Evolutionary conservation across 352 stramenopile species (phyloP).

Genomic region (Discostella stelligera): DNA sequence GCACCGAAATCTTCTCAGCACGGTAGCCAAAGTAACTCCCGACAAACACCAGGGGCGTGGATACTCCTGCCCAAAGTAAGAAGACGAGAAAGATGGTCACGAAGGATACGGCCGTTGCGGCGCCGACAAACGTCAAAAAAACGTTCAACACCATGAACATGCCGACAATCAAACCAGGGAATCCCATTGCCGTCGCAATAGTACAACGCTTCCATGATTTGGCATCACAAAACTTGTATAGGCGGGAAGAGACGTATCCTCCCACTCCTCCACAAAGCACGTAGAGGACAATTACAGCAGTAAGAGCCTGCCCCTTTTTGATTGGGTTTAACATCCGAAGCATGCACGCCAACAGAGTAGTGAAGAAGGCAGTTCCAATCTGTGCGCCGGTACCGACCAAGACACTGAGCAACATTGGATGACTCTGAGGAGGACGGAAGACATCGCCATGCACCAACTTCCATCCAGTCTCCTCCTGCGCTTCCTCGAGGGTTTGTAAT

Average conservation of each 20-base stretch:
- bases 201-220: conserved; percentile 97
- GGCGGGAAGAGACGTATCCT: conserved; percentile 92
- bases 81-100: conserved; percentile 95
- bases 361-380: conserved; percentile 92
- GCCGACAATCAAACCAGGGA: conserved; percentile 90
- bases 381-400: conserved; percentile 94
- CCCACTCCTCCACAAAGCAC: conserved; percentile 96
- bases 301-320: conserved; percentile 95
- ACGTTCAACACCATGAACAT: conserved; percentile 97
- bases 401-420: conserved; percentile 93
- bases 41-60: conserved; percentile 96
- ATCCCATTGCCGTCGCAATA: conserved; percentile 91
- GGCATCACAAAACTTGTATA: conserved; percentile 97
- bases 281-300: conserved; percentile 95
- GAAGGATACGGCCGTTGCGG: conserved; percentile 90
- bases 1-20: conserved; percentile 77
- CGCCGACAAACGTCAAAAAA: conserved; percentile 83
- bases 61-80: conserved; percentile 97
- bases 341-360: conserved; percentile 93
- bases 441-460: conserved; percentile 86
- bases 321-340: conserved; percentile 94
- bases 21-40: conserved; percentile 95
- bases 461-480: conserved; percentile 77
- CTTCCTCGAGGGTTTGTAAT: conserved; percentile 73
- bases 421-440: conserved; percentile 94